Evolutionary conservation across 1,284 basidiomycete species (phyloP).

Genomic region (Boletus albobrunnescens): DNA sequence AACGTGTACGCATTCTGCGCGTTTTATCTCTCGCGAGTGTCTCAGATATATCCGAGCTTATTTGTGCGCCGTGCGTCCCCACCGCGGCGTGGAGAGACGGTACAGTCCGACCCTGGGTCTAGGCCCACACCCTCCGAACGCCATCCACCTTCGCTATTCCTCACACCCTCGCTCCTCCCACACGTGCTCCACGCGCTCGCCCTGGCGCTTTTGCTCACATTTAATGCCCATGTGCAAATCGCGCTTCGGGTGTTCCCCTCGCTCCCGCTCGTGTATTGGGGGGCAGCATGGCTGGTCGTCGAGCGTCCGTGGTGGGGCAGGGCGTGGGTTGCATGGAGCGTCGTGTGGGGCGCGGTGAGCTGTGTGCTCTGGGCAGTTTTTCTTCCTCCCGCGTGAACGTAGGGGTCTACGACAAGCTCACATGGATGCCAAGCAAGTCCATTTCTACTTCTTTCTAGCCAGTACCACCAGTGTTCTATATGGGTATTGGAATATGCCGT

Average conservation of each 20-base stretch:
- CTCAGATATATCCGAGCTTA: conserved; percentile 16
- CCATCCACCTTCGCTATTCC: conserved; percentile 28
- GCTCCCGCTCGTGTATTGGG: conserved; percentile 85
- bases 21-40: conserved; percentile 33
- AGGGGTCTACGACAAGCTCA: neutral
- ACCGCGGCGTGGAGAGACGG: neutral
- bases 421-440: too few relatives aligned
- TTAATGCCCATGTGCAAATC: conserved; percentile 89
- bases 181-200: conserved; percentile 68
- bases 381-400: conserved; percentile 77
- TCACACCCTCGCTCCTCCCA: conserved; percentile 44
- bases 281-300: conserved; percentile 61
- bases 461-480: conserved; percentile 49
- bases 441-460: conserved; percentile 36
- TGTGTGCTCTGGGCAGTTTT: conserved; percentile 83
- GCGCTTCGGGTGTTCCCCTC: conserved; percentile 76
- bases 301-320: conserved; percentile 43
- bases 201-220: conserved; percentile 61
- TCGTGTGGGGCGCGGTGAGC: conserved; percentile 71
- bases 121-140: neutral
- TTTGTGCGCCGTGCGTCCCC: neutral
- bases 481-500: conserved; percentile 52
- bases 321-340: conserved; percentile 68
- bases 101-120: neutral
- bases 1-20: conserved; percentile 43